Conservation (phyloP, 305 asterid genomes). For the Withania somnifera region DNA sequence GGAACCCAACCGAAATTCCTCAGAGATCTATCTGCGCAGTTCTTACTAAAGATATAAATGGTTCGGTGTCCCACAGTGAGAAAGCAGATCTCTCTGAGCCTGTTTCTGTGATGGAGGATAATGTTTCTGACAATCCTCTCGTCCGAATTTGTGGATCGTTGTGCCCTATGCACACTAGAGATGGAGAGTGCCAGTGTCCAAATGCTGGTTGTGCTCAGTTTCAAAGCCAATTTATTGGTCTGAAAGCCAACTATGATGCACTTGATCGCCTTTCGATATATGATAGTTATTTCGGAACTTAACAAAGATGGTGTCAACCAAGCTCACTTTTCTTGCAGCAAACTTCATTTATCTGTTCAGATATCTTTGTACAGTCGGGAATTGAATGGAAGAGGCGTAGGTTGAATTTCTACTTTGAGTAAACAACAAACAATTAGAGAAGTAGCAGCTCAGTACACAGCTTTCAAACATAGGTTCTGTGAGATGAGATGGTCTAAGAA, state of each 20-base stretch:
- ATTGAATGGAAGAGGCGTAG: background rate
- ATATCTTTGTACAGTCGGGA: background rate
- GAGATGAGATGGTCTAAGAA: background rate
- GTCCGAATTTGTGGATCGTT: constrained; percentile 62
- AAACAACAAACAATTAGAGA: background rate
- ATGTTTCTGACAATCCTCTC: constrained; percentile 33
- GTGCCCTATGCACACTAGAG: constrained; percentile 69
- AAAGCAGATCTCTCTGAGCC: constrained; percentile 26
- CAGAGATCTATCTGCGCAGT: constrained; percentile 38
- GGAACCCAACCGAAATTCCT: constrained; percentile 47
- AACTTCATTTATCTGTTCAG: background rate
- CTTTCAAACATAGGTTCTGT: background rate
- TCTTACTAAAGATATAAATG: constrained; percentile 31
- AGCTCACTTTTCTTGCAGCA: background rate
- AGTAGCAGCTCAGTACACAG: background rate
- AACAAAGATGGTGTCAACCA: constrained; percentile 18
- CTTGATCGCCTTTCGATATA: constrained; percentile 75
- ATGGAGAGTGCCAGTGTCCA: constrained; percentile 92
- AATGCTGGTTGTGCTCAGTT: constrained; percentile 74
- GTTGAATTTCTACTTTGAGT: background rate
- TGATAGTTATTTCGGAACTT: constrained; percentile 63
- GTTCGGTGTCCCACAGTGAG: constrained; percentile 21
- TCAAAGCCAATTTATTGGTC: constrained; percentile 79
- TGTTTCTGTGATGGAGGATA: constrained; percentile 17
- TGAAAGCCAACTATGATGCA: constrained; percentile 90